A percentile compares a stretch with the other conserved stretches of the same genome.
Evolutionary conservation across 1,284 basidiomycete genomes (phyloP).

Genomic region (Lentinus polychrous): DNA sequence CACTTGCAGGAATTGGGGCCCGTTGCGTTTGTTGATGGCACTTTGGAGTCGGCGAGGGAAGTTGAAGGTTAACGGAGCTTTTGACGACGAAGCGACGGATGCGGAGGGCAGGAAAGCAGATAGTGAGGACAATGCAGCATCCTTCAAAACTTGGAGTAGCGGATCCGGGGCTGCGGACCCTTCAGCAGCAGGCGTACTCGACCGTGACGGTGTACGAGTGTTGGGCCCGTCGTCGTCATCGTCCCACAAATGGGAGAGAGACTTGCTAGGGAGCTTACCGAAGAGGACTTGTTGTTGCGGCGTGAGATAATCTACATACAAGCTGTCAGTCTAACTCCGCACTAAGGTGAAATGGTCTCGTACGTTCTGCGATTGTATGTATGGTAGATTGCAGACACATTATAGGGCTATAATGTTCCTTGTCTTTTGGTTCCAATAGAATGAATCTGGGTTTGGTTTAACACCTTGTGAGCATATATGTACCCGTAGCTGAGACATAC

Average conservation of each 20-base stretch:
- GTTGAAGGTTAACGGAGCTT: slow-evolving; percentile 27
- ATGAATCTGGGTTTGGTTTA: slow-evolving; percentile 44
- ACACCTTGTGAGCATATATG: slow-evolving; percentile 2
- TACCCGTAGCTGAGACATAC: slow-evolving; percentile 28
- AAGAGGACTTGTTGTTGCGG: slow-evolving; percentile 55
- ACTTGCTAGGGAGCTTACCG: slow-evolving; percentile 50
- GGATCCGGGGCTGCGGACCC: slow-evolving; percentile 4
- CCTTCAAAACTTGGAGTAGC: slow-evolving; percentile 28
- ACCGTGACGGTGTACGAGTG: not conserved
- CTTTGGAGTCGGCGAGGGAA: slow-evolving; percentile 55
- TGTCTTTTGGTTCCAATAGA: slow-evolving; percentile 67
- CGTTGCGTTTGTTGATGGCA: slow-evolving; percentile 56
- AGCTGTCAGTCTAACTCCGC: slow-evolving; percentile 13
- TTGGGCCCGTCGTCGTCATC: slow-evolving; percentile 23
- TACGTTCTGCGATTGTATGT: slow-evolving; percentile 63
- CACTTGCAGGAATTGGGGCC: slow-evolving; percentile 59
- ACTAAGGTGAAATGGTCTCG: slow-evolving; percentile 15
- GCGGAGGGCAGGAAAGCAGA: slow-evolving; percentile 18
- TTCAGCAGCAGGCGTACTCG: not conserved
- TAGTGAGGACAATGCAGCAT: slow-evolving; percentile 9
- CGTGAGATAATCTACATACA: slow-evolving; percentile 55
- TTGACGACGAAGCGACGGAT: slow-evolving; percentile 19
- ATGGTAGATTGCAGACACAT: slow-evolving; percentile 63
- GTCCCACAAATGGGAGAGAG: slow-evolving; percentile 30
- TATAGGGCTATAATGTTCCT: slow-evolving; percentile 75